Evolutionary conservation across 495 filamentous ascomycete species (phyloP).

Genomic region (Rhypophila decipiens): DNA sequence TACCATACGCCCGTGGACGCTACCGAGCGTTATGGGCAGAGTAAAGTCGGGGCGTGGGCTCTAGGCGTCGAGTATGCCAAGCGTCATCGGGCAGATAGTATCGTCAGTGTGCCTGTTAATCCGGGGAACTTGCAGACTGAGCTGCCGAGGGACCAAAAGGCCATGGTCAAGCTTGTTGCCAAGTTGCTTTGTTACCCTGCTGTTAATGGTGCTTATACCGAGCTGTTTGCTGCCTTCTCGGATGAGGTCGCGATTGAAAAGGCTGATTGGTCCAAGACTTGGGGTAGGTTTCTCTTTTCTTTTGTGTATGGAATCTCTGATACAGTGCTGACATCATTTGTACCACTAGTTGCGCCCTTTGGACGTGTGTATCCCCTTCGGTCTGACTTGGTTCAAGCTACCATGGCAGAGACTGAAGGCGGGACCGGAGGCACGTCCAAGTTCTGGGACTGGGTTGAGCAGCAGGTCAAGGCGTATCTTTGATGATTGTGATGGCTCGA

Average conservation of each 20-base stretch:
- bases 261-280: neutral
- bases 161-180: neutral
- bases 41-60: slow-evolving; percentile 34
- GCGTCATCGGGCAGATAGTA: slow-evolving; percentile 19
- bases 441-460: slow-evolving; percentile 37
- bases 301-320: neutral
- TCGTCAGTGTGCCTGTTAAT: slow-evolving; percentile 26
- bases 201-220: slow-evolving; percentile 39
- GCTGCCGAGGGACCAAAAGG: slow-evolving; percentile 22
- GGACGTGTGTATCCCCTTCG: slow-evolving; percentile 17
- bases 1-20: slow-evolving; percentile 2
- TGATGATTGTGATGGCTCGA: slow-evolving; percentile 4
- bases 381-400: slow-evolving; percentile 22
- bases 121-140: slow-evolving; percentile 30
- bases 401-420: slow-evolving; percentile 21
- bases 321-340: neutral
- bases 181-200: slow-evolving; percentile 16
- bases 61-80: slow-evolving; percentile 30
- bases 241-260: slow-evolving; percentile 24
- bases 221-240: slow-evolving; percentile 39
- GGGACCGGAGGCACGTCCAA: slow-evolving; percentile 26
- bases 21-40: slow-evolving; percentile 25
- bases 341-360: slow-evolving; percentile 17
- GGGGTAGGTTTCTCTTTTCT: neutral
- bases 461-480: slow-evolving; percentile 21